These are phyloP conservation scores for Rhynchospora pubera DNA, from an alignment of 176 grass and related monocot species.

Conservation along the genomic window DNA sequence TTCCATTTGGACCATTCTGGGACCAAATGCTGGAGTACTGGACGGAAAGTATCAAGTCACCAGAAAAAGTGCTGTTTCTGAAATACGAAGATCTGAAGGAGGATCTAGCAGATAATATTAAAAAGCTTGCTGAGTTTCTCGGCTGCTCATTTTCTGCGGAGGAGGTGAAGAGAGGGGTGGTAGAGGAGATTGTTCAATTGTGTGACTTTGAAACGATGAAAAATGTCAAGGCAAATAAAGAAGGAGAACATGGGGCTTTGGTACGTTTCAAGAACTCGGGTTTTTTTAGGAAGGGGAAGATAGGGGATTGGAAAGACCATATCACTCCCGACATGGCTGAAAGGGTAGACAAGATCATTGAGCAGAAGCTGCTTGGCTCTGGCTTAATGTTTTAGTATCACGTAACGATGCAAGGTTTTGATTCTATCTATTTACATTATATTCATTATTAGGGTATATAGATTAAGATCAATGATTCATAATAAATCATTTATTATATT, in stretches of 20 bases:
- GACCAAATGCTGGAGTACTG: conserved; percentile 40
- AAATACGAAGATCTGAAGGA: conserved; percentile 37
- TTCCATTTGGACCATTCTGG: conserved; percentile 28
- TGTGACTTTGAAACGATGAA: conserved; percentile 25
- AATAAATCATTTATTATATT: no score
- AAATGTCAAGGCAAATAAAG: conserved; percentile 22
- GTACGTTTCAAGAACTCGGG: conserved; percentile 26
- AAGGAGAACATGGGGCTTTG: neutral
- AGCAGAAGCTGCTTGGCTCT: conserved; percentile 32
- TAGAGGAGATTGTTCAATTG: conserved; percentile 12
- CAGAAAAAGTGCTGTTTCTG: conserved; percentile 35
- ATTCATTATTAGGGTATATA: neutral
- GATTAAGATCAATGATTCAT: no score
- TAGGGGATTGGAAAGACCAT: conserved; percentile 43
- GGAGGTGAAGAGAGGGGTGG: conserved; percentile 13
- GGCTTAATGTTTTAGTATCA: conserved; percentile 18
- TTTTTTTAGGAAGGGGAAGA: conserved; percentile 35
- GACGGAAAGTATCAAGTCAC: conserved; percentile 24
- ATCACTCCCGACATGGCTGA: conserved; percentile 26
- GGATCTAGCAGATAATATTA: conserved; percentile 8
- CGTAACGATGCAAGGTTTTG: neutral
- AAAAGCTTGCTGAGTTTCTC: conserved; percentile 28
- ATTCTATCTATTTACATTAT: neutral
- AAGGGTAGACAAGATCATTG: conserved; percentile 26
- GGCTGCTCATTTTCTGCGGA: conserved; percentile 30